A percentile compares a stretch with the other conserved stretches of the same genome.
These are phyloP conservation scores for Elsinoe necatrix DNA, from an alignment of 2,329 filamentous ascomycete genomes.

Conservation along the genomic window DNA sequence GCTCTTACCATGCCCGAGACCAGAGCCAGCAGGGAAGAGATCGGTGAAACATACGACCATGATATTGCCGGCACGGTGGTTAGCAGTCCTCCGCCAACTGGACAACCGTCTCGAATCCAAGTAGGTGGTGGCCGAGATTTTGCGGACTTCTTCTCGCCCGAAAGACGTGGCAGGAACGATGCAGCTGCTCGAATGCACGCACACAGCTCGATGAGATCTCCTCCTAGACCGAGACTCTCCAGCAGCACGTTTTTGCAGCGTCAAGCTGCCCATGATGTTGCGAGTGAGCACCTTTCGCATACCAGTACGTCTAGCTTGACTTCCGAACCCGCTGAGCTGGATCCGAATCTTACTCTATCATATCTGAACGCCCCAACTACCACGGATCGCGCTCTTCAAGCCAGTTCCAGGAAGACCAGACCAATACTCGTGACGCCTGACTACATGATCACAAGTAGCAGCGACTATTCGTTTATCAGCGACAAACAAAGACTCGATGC, in stretches of 20 bases:
- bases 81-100: conserved; percentile 20
- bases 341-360: conserved; percentile 9
- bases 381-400: background rate
- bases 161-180: conserved; percentile 21
- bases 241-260: conserved; percentile 28
- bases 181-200: conserved; percentile 16
- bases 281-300: background rate
- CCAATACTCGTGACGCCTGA: background rate
- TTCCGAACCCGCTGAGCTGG: background rate
- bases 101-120: conserved; percentile 7
- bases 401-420: background rate
- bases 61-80: conserved; percentile 23
- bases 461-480: background rate
- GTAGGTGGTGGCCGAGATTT: conserved; percentile 19
- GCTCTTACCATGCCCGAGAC: background rate
- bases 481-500: background rate
- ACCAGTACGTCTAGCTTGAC: background rate
- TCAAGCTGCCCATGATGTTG: background rate
- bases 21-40: background rate
- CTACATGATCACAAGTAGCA: conserved; percentile 11
- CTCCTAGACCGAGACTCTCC: conserved; percentile 26
- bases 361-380: conserved; percentile 1
- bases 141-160: conserved; percentile 32
- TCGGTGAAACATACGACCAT: background rate
- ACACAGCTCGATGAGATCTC: conserved; percentile 16